Evolutionary conservation across 305 asterid genomes (phyloP), one percentile per base, ranked within the genome.

Genomic region (Vinca major): DNA sequence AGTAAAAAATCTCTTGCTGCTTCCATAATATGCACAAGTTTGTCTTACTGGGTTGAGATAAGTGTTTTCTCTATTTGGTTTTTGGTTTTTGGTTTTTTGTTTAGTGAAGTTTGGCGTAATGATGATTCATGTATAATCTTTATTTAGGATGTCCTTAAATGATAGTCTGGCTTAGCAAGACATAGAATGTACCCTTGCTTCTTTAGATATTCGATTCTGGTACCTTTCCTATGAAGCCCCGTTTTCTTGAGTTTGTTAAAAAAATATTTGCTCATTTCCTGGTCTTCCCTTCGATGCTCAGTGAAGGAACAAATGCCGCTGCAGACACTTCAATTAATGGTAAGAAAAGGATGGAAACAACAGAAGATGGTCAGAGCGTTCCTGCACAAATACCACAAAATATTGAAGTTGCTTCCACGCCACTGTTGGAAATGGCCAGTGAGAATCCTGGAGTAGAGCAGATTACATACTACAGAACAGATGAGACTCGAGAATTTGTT

Each of bases 391-490:
- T 17, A 53, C 71, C 80, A 8, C 81, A 36, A 17, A 82, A 82
- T 52, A 73, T 76, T 69, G 91, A 83, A 76, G 83, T 80, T 62
- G 79, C 82, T 49, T 80, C 91, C 7, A 71, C 80, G 26, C 86
- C 77, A 21, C 66, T 76, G 48, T 66, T 75, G 66, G 85, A 78
- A 79, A 74, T 62, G 50, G 75, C 74, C 41, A 65, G 51, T 60
- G 82, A 76, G 63, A 78, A 66, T 51, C 80, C 45, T 37, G 73
- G 76, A 33, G 53, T 78, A 19, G 83, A 78, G 44, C 82, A 82
- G 69, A 80, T 73, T 52, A 56, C 72, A 33, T 72, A 84, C 33
- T 6, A 72, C 65, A 78, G 78, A 80, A 61, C 47, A 7, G 70
- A 73, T 20, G 81, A 82, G 73, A 75, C 78, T 50, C 76, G 68